Evolutionary conservation across 2,329 filamentous ascomycete genomes (phyloP), one percentile per base, ranked within the genome.

Genomic region (Rhytidhysteron rufulum): DNA sequence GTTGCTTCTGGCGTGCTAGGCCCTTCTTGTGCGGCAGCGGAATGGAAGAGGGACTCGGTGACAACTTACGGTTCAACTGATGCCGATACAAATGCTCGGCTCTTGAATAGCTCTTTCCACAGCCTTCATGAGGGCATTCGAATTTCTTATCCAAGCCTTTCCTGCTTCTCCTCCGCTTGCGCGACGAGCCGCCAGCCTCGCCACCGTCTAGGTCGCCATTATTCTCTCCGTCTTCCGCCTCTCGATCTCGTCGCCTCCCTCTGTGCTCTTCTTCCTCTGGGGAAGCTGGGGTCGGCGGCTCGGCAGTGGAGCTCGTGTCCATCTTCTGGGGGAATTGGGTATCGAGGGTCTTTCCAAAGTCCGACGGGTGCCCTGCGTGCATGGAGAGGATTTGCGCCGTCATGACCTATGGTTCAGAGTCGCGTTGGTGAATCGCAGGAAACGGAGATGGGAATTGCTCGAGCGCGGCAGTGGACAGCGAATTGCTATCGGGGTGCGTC

Each of bases 61-160:
- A 18, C 7, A 35, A 72, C 82, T 65, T 74, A 89, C 86, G 93
- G 63, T 98, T 98, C 52, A 97, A 71, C 69, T 97, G 90, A 68
- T 97, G 91, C 33, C 93, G 82, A 69, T 96, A 96, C 71, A 98
- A 73, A 72, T 98, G 93, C 68, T 97, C 93, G 7, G 93, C 91
- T 61, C 93, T 80, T 19, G 91, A 96, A 65, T 98, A 98, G 62
- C 85, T 94, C 74, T 96, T 98, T 30, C 88, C 90, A 57, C 93
- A 98, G 29, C 85, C 88, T 49, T 87, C 83, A 44, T 88, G 81
- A 4, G 85, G 83, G 61, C 93, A 98, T 57, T 67, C 55, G 42
- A 67, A 72, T 76, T 75, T 79, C 69, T 89, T 90, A 63, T 89
- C 86, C 30, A 88, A 69, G 3, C 84, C 85, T 63, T 89, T 89